Evolutionary conservation across 768 basidiomycete genomes (phyloP), one percentile per base, ranked within the genome.

Genomic region (Tricholoma terreum): DNA sequence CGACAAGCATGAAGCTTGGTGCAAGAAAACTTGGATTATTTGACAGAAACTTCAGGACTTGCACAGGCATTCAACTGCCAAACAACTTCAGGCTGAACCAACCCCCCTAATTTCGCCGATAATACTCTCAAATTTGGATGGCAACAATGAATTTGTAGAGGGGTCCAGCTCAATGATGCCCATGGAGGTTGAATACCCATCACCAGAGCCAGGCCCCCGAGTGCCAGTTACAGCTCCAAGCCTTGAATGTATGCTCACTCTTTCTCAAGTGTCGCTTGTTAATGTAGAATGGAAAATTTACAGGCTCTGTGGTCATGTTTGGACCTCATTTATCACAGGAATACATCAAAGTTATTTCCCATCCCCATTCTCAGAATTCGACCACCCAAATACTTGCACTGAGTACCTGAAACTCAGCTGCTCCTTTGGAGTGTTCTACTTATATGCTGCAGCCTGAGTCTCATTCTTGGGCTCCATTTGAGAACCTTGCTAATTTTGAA

Each of bases 381-480:
- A 43, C 40, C 21, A 45, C 42, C 6, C 43, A 21, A 24, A 42
- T 24, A 17, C 35, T 40, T 12, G 17, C 22, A 5, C 24, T 21
- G 19, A 31, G 15, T 21, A 12, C 35, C 21, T n/a, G n/a, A 11
- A 34, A 31, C 40, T 21, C 21, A 45, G 14, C 30, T 15, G n/a
- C 21, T 24, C 15, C 21, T 31, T 50, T 17, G 14, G 19, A 24
- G 49, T 30, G 27, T 15, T 17, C 48, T n/a, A 45, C 50, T 22
- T 57, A 36, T 53, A 33, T 45, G 30, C 53, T 50, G 49, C 27
- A 31, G 33, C 58, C 55, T 50, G 22, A 52, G 11, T 19, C 17
- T 45, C 42, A 36, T 31, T 61, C 61, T 31, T 63, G 57, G 56
- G 56, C 53, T 31, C 61, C 61, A 31, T 63, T 63, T 43, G 52